Evolutionary conservation across 2,329 filamentous ascomycete species (phyloP).

Genomic region (Periconia digitata): DNA sequence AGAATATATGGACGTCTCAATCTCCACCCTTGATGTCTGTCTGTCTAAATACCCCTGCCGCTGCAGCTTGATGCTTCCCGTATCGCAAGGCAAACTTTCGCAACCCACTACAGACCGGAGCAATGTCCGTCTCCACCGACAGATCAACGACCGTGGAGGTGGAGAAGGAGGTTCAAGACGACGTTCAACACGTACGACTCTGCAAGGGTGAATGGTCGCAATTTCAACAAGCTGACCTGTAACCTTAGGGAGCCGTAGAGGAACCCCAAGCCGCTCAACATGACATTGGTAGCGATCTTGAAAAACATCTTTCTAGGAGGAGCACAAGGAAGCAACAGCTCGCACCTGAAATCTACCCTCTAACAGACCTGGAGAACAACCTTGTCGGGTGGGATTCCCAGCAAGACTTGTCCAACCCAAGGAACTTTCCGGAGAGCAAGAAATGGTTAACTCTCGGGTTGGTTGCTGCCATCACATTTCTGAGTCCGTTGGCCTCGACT

Average conservation of each 20-base stretch:
- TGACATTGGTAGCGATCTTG: slow-evolving; percentile 27
- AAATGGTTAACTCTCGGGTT: slow-evolving; percentile 34
- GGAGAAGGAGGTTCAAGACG: not conserved
- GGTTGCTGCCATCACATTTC: slow-evolving; percentile 34
- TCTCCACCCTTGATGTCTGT: too few relatives aligned
- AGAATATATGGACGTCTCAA: too few relatives aligned
- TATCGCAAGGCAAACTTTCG: not conserved
- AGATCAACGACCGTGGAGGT: slow-evolving; percentile 10
- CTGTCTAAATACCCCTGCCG: too few relatives aligned
- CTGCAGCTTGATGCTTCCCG: too few relatives aligned
- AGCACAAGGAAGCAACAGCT: slow-evolving; percentile 31
- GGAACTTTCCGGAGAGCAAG: slow-evolving; percentile 29
- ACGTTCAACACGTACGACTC: not conserved
- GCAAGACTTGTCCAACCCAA: slow-evolving; percentile 35
- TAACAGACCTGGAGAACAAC: slow-evolving; percentile 36
- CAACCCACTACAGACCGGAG: not conserved
- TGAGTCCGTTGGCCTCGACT: slow-evolving; percentile 39
- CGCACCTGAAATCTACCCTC: slow-evolving; percentile 29
- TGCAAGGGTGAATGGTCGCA: too few relatives aligned
- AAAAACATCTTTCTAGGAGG: slow-evolving; percentile 34
- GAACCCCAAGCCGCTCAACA: slow-evolving; percentile 13
- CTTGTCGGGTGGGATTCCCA: slow-evolving; percentile 41
- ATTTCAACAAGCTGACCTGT: too few relatives aligned
- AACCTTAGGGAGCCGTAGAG: slow-evolving; percentile 5
- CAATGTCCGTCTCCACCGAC: slow-evolving; percentile 21